phyloP scores from a whole-genome alignment of 1,139 yeast species.

The Ashbya aceris region DNA sequence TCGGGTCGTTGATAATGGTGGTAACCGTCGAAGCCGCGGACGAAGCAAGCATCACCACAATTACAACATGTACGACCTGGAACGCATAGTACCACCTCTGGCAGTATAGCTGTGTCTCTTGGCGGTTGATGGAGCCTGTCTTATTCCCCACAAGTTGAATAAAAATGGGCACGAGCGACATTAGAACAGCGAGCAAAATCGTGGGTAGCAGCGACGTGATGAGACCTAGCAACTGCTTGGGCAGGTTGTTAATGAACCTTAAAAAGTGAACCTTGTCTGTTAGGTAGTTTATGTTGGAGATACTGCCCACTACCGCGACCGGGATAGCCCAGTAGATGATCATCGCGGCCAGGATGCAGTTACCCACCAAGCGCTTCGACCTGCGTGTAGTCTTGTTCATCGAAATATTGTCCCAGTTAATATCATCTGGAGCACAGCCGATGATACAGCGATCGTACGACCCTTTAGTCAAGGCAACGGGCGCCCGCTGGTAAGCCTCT shows the following conservation, averaged over 20 bases:
- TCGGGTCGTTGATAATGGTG: conserved; percentile 45
- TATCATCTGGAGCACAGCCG: conserved; percentile 55
- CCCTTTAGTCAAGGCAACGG: conserved; percentile 34
- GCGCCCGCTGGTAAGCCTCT: conserved; percentile 52
- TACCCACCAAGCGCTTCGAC: conserved; percentile 42
- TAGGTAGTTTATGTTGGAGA: conserved; percentile 64
- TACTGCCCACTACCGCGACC: conserved; percentile 72
- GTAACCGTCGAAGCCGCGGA: conserved; percentile 65
- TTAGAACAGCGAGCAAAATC: conserved; percentile 52
- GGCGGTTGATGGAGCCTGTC: conserved; percentile 62
- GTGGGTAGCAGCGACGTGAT: conserved; percentile 75
- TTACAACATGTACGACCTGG: conserved; percentile 77
- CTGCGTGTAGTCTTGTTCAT: conserved; percentile 50
- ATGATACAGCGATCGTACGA: conserved; percentile 38
- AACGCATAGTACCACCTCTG: conserved; percentile 84
- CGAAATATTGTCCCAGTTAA: conserved; percentile 57
- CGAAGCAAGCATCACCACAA: conserved; percentile 73
- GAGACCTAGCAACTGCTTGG: conserved; percentile 47
- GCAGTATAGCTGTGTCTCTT: conserved; percentile 68
- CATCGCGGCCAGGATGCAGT: conserved; percentile 43
- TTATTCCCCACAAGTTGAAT: conserved; percentile 62
- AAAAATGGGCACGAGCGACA: conserved; percentile 71
- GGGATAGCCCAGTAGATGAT: conserved; percentile 80
- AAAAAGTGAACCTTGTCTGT: conserved; percentile 52
- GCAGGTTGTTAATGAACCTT: conserved; percentile 54